These are phyloP conservation scores for Blastobotrys robertii DNA, from an alignment of 805 yeast species.

Conservation along the genomic window DNA sequence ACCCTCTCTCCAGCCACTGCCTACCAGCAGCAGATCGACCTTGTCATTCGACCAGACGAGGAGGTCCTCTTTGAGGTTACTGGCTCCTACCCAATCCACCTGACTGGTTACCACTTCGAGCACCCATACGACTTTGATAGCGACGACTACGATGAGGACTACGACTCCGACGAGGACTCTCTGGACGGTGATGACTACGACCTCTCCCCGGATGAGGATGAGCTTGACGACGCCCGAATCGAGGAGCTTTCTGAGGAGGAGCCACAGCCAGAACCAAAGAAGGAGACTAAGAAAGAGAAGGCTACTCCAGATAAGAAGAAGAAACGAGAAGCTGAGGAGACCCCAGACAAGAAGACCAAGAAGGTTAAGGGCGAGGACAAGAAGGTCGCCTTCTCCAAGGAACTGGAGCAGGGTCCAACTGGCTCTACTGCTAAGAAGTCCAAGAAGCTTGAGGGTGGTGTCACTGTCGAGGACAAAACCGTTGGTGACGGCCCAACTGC, in stretches of 20 bases:
- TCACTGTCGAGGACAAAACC: slow-evolving; percentile 84
- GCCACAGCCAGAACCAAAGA: slow-evolving; percentile 38
- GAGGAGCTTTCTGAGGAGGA: slow-evolving; percentile 50
- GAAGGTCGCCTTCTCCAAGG: slow-evolving; percentile 81
- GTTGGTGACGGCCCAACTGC: slow-evolving; percentile 82
- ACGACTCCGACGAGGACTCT: slow-evolving; percentile 32
- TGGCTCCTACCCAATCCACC: slow-evolving; percentile 88
- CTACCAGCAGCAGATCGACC: slow-evolving; percentile 79
- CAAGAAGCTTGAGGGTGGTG: slow-evolving; percentile 86
- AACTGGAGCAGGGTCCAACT: slow-evolving; percentile 92
- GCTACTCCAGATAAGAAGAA: slow-evolving; percentile 26
- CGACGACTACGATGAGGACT: slow-evolving; percentile 42
- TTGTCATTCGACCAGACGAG: slow-evolving; percentile 87
- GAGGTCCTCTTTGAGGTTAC: slow-evolving; percentile 90
- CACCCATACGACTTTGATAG: slow-evolving; percentile 79
- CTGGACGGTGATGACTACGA: slow-evolving; percentile 28
- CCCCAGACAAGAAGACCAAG: slow-evolving; percentile 25
- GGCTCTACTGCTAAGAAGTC: slow-evolving; percentile 29
- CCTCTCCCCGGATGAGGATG: slow-evolving; percentile 27
- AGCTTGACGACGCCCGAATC: slow-evolving; percentile 16
- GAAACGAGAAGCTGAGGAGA: slow-evolving; percentile 29
- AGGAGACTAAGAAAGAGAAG: slow-evolving; percentile 25
- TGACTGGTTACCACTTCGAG: slow-evolving; percentile 91
- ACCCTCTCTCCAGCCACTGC: slow-evolving; percentile 80
- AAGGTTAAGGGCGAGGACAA: slow-evolving; percentile 38